phyloP scores from a whole-genome alignment of 495 filamentous ascomycete species.

The Cenococcum geophilum region DNA sequence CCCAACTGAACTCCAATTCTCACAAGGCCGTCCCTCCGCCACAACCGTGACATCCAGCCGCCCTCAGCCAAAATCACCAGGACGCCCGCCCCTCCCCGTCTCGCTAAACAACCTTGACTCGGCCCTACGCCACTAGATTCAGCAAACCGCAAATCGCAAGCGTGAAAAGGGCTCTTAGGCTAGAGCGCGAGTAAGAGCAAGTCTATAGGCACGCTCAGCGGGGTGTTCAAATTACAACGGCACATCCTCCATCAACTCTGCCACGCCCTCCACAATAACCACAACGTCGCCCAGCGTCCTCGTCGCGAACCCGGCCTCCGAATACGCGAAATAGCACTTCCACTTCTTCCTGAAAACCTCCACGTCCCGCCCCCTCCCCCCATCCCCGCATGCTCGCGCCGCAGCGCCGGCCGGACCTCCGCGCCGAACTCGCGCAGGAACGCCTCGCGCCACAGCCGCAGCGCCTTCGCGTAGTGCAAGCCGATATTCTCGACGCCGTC shows the following conservation, averaged over 20 bases:
- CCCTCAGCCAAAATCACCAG: too few species aligned
- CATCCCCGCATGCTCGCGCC: slow-evolving; percentile 42
- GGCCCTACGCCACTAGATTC: too few species aligned
- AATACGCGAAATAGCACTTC: slow-evolving; percentile 72
- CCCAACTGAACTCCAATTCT: too few species aligned
- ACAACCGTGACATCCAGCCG: too few species aligned
- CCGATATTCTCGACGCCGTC: slow-evolving; percentile 62
- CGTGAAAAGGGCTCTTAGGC: too few species aligned
- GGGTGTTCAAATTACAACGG: slow-evolving; percentile 42
- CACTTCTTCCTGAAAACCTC: slow-evolving; percentile 63
- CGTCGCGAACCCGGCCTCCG: slow-evolving; percentile 63
- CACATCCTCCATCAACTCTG: slow-evolving; percentile 61
- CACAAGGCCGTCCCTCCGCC: too few species aligned
- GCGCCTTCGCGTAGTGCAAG: slow-evolving; percentile 61
- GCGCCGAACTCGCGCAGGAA: slow-evolving; percentile 56
- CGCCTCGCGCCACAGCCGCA: slow-evolving; percentile 58
- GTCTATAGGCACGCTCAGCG: too few species aligned
- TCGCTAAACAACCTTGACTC: too few species aligned
- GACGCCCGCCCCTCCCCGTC: too few species aligned
- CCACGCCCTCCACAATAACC: slow-evolving; percentile 57
- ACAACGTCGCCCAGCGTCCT: slow-evolving; percentile 67
- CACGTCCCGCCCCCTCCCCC: slow-evolving; percentile 49
- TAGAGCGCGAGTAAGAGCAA: too few species aligned
- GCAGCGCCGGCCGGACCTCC: slow-evolving; percentile 50
- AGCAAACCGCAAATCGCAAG: too few species aligned